Evolutionary conservation across 345 rosid genomes (phyloP), one percentile per base, ranked within the genome.

Genomic region (Hibiscus tridactylites): DNA sequence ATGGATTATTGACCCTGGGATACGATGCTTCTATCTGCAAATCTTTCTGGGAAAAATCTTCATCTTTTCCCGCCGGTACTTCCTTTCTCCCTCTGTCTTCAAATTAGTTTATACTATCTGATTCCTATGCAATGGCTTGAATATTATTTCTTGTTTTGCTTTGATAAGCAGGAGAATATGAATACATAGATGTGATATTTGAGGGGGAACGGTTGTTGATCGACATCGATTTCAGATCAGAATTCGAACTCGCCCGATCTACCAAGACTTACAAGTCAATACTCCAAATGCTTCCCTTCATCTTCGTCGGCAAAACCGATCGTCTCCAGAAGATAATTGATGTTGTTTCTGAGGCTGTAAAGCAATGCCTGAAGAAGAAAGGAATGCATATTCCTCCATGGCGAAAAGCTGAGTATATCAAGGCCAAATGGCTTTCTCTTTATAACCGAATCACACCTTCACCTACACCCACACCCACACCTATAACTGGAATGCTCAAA

Each of bases 371-470:
- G 83, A 96, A 87, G 90, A 96, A 91, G 85, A 92, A 87, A 65
- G 97, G 93, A 21, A 91, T 96, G 91, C 91, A 81, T 60, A 50
- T 91, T 46, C 88, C 99, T 37, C 97, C 99, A 0, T 96, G 97
- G 98, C 88, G 98, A 72, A 91, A 87, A 81, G 83, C 82, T 0
- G 95, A 87, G 75, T 95, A 95, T 80, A 82, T 96, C 71, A 81
- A 82, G 70, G 88, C 98, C 26, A 92, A 92, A 66, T 94, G 98
- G 98, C 79, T 91, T 35, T 84, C 98, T 66, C 76, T 86, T 70
- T 77, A 77, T 75, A 76, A 80, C 1, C 83, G 89, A 70, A 57
- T 52, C 15, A 13, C 31, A 35, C 11, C 52, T 31, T 44, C 65
- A 17, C 67, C 49, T 46, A 17, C 73, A 11, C 56, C 65, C 17